These are phyloP conservation scores for Pluteus cervinus DNA, from an alignment of 768 basidiomycete species.

Conservation along the genomic window DNA sequence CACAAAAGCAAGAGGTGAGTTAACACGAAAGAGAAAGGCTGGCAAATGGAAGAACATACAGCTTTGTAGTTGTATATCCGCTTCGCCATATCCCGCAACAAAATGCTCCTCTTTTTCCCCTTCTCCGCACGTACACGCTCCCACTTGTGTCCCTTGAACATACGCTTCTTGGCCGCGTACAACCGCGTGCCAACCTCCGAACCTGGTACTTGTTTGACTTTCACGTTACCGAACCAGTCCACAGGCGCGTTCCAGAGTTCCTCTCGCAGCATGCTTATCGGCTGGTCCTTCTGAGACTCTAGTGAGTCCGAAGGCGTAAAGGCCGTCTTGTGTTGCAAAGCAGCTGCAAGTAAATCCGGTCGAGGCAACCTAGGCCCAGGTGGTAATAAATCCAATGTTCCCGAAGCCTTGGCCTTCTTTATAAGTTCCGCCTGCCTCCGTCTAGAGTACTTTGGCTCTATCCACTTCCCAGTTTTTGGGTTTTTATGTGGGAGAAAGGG, in stretches of 20 bases:
- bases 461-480: slow-evolving; percentile 57
- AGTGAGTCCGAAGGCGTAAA: too few relatives aligned
- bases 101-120: slow-evolving; percentile 40
- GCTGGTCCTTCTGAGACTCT: slow-evolving; percentile 4
- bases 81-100: slow-evolving; percentile 66
- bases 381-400: slow-evolving; percentile 56
- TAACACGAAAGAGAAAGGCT: not conserved
- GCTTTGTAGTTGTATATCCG: slow-evolving; percentile 62
- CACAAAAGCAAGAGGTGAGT: slow-evolving; percentile 5
- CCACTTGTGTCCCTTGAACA: slow-evolving; percentile 95
- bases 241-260: slow-evolving; percentile 26
- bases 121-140: slow-evolving; percentile 51
- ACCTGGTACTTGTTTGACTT: slow-evolving; percentile 37
- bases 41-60: slow-evolving; percentile 31
- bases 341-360: slow-evolving; percentile 10
- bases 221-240: slow-evolving; percentile 40
- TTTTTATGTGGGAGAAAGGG: slow-evolving; percentile 68
- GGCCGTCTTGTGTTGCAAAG: slow-evolving; percentile 1
- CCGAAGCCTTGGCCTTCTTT: slow-evolving; percentile 56
- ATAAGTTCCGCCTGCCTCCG: slow-evolving; percentile 75
- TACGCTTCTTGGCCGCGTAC: slow-evolving; percentile 72
- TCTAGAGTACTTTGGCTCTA: slow-evolving; percentile 62
- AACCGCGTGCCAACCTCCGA: slow-evolving; percentile 54
- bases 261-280: too few relatives aligned
- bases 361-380: slow-evolving; percentile 51